These are phyloP conservation scores for Prototheca wickerhamii DNA, from an alignment of 163 green algal genomes.

Conservation along the genomic window DNA sequence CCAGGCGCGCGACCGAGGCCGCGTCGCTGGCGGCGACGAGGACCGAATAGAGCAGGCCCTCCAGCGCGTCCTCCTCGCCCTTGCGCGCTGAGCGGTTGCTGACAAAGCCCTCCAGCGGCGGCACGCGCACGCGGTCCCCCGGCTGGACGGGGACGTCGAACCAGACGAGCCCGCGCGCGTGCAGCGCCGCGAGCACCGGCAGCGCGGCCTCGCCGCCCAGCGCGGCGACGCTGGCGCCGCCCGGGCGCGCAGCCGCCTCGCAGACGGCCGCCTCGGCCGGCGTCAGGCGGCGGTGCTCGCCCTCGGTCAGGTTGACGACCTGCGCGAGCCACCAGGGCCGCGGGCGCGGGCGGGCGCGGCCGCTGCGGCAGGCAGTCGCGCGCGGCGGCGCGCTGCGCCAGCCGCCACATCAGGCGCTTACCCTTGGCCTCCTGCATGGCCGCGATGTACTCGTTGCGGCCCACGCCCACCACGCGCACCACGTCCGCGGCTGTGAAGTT, in stretches of 20 bases:
- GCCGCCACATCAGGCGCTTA: conserved; percentile 85
- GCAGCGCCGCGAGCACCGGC: conserved; percentile 43
- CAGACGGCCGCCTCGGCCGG: conserved; percentile 46
- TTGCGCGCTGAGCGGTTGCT: conserved; percentile 71
- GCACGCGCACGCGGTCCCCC: conserved; percentile 73
- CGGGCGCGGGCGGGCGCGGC: conserved; percentile 10
- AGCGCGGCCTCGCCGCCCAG: conserved; percentile 10
- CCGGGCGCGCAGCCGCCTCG: neutral
- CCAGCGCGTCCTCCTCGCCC: conserved; percentile 63
- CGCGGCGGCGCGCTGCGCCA: conserved; percentile 76
- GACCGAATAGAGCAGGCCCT: conserved; percentile 74
- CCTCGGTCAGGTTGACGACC: conserved; percentile 71
- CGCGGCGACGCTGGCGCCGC: neutral
- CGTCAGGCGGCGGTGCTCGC: conserved; percentile 59
- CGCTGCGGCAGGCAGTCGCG: conserved; percentile 70
- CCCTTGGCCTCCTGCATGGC: conserved; percentile 60
- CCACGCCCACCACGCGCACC: conserved; percentile 71
- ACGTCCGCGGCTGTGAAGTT: conserved; percentile 94
- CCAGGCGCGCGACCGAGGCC: conserved; percentile 62
- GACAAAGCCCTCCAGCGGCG: conserved; percentile 83
- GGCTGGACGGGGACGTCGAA: conserved; percentile 69
- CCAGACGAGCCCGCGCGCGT: conserved; percentile 70
- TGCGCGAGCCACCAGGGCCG: conserved; percentile 76
- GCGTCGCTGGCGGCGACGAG: conserved; percentile 80
- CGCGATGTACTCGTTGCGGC: conserved; percentile 92